Conservation (phyloP, 2,329 filamentous ascomycete species). For the Beauveria varroae region DNA sequence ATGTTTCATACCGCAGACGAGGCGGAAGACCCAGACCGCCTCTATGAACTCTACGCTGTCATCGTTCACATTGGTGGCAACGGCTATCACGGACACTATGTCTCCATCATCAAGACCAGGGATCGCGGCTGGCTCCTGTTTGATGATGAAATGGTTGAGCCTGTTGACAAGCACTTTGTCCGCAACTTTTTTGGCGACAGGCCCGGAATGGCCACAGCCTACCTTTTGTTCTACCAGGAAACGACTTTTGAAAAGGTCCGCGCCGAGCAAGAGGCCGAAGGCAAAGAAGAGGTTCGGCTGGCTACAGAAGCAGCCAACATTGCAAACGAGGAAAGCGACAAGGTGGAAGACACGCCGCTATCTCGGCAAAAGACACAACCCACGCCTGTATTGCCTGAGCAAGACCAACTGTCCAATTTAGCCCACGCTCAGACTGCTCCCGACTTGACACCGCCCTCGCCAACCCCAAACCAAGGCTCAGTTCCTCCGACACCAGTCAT, state of each 20-base stretch:
- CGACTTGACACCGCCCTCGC: constrained; percentile 14
- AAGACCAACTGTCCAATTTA: constrained; percentile 49
- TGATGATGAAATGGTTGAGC: constrained; percentile 97
- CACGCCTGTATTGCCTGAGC: constrained; percentile 35
- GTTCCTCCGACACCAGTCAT: constrained; percentile 12
- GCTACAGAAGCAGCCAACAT: constrained; percentile 50
- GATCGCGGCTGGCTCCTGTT: constrained; percentile 95
- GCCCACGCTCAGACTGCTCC: constrained; percentile 62
- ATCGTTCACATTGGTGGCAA: constrained; percentile 96
- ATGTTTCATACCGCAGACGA: constrained; percentile 98
- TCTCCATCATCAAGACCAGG: constrained; percentile 95
- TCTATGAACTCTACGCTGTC: constrained; percentile 95
- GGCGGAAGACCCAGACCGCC: constrained; percentile 80
- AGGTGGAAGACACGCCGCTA: constrained; percentile 37
- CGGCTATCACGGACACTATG: constrained; percentile 95
- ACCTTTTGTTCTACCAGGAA: constrained; percentile 97
- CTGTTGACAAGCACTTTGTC: constrained; percentile 93
- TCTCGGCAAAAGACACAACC: constrained; percentile 46
- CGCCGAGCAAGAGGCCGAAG: constrained; percentile 78
- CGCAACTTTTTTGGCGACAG: constrained; percentile 96
- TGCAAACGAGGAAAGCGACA: constrained; percentile 40
- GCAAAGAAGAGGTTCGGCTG: constrained; percentile 52
- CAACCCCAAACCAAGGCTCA: constrained; percentile 15
- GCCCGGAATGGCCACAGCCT: constrained; percentile 84
- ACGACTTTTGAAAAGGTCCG: constrained; percentile 61